These are phyloP conservation scores for Rhynchospora tenuis DNA, from an alignment of 176 grass and related monocot genomes.

Conservation along the genomic window DNA sequence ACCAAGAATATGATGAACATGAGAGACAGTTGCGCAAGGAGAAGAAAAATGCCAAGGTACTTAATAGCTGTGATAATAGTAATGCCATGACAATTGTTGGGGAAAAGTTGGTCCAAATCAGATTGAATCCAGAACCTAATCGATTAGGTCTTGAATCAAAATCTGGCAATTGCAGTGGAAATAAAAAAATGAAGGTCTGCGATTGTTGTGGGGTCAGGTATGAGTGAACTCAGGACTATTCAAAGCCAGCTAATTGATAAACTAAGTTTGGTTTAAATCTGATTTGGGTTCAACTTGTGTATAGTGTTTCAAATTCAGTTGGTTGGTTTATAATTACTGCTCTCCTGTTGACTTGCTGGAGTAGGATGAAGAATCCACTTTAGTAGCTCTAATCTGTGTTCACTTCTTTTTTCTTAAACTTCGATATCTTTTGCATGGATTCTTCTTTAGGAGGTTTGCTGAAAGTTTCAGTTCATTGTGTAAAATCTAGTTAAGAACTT, in stretches of 20 bases:
- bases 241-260: not conserved
- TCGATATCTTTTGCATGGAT: not conserved
- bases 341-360: not conserved
- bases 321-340: not conserved
- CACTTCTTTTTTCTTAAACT: not conserved
- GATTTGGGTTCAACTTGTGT: not conserved
- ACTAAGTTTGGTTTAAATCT: not conserved
- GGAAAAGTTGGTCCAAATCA: not conserved
- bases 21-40: constrained; percentile 93
- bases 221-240: not conserved
- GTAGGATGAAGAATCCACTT: not conserved
- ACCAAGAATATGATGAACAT: constrained; percentile 92
- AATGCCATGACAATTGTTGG: not conserved
- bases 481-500: not conserved
- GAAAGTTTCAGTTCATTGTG: not conserved
- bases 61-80: constrained; percentile 4
- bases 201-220: not conserved
- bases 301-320: not conserved
- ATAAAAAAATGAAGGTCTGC: not conserved
- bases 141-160: not conserved
- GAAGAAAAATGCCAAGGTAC: constrained; percentile 83
- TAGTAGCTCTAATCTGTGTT: not conserved
- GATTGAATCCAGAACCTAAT: not conserved
- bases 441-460: not conserved
- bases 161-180: not conserved